Evolutionary conservation across 192 early-diverging fungal species (phyloP), one percentile per base, ranked within the genome.

Genomic region (Rhizophagus prolifer): DNA sequence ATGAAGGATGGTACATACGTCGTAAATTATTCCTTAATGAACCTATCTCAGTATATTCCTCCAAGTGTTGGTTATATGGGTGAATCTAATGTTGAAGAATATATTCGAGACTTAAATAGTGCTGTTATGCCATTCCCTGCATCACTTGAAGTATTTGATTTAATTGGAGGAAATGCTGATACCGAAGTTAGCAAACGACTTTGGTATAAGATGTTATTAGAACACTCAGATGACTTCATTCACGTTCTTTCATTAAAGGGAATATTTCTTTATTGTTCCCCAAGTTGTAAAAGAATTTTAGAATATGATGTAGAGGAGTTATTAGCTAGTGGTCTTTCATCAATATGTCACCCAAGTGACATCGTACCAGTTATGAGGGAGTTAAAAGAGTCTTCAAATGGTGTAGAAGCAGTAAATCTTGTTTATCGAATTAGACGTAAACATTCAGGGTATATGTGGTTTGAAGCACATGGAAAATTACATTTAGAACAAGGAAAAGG

Each of bases 171-270:
- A n/a, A 80, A 80, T 59, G 61, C 82, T 0, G 83, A 83, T 61
- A 74, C 70, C 28, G 83, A 82, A 46, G 76, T 60, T 58, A 70
- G 63, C 38, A 74, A 70, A 58, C 47, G 78, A 28, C 59, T 75
- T 10, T 85, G 83, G 83, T 82, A 86, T 59, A 77, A 82, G 28
- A 68, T 84, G 5, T 66, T 91, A 54, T 59, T 90, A 16, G 87
- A 91, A 25, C 79, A 88, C 44, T 74, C 82, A n/a, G 80, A 80
- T 26, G 90, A 91, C 58, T 89, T 93, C 71, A 79, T 93, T 54
- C 87, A 90, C 79, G 90, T 93, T 9, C 69, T 93, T 2, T 90
- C 89, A 9, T 81, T 93, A 36, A 89, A 90, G 31, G 91, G 89
- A 21, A 82, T 88, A 23, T 92, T 93, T 75, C 81, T 93, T 7